Evolutionary conservation across 371 early-diverging fungal species (phyloP), one percentile per base, ranked within the genome.

Genomic region (Chytridium lagenaria): DNA sequence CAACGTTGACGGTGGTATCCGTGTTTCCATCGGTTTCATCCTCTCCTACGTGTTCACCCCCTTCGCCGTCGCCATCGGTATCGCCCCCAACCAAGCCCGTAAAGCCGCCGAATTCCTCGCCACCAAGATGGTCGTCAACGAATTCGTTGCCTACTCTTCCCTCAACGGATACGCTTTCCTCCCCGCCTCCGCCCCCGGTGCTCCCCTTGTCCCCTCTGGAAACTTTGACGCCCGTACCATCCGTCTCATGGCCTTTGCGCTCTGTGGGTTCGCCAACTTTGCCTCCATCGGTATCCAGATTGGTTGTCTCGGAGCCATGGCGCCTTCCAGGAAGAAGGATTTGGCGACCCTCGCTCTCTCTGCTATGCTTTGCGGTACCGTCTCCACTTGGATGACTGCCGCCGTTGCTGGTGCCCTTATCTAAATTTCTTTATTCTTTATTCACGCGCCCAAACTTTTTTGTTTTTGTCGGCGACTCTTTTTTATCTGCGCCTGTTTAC

Each of bases 191-290:
- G n/a, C 72, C 23, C n/a, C n/a, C n/a, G n/a, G n/a, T n/a, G 59
- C 51, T n/a, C n/a, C 61, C 30, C 34, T 61, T 38, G 64, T 33
- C 70, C 61, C 70, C 23, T 26, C 61, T 31, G 67, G 67, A 37
- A 39, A 12, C 49, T 65, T 80, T 50, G 28, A 49, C 52, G 38
- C 34, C 34, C 78, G 83, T 61, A 78, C 83, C 38, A 33, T 74
- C 69, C 64, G 74, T 10, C 67, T 83, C 39, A 63, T 83, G 44
- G 69, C 92, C 34, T 94, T 93, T 75, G 92, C 94, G 19, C 89
- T 94, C 69, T 94, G 94, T 77, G 94, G 94, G 28, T 96, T 96
- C 81, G 95, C 94, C 72, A 95, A 96, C 82, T 79, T 94, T 59
- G 90, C 90, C 12, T 92, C 92, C 57, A 89, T 95, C 59, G 96